These are phyloP conservation scores for Elsinoe arachidis DNA, from an alignment of 2,329 filamentous ascomycete genomes.

Conservation along the genomic window DNA sequence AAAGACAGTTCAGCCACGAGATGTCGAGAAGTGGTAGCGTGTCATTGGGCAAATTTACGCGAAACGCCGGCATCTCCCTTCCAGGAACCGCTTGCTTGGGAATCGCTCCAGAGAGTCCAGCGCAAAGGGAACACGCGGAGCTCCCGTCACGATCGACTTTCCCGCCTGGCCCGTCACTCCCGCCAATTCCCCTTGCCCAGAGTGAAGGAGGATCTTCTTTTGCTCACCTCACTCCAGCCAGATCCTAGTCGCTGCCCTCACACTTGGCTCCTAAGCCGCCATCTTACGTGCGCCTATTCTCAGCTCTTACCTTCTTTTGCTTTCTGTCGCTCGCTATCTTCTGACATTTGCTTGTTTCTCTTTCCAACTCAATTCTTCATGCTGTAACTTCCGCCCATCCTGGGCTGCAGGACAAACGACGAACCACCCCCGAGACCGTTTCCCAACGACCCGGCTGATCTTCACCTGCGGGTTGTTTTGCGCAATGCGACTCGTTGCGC, in stretches of 20 bases:
- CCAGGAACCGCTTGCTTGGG: neutral
- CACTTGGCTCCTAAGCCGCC: neutral
- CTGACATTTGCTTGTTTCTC: neutral
- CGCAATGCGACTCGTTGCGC: slow-evolving; percentile 9
- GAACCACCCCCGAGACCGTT: neutral
- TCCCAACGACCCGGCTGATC: slow-evolving; percentile 10
- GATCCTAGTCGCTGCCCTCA: neutral
- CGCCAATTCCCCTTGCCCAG: neutral
- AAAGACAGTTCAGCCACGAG: neutral
- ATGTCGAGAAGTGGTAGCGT: neutral
- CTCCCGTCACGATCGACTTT: neutral
- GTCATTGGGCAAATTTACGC: neutral
- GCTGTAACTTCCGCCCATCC: slow-evolving; percentile 3
- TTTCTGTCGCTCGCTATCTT: slow-evolving; percentile 1
- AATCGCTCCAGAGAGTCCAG: neutral
- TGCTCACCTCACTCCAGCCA: neutral
- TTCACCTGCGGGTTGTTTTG: slow-evolving; percentile 5
- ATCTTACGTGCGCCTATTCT: neutral
- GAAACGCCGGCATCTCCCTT: neutral
- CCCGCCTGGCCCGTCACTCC: neutral
- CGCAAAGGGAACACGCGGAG: neutral
- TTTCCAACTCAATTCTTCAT: slow-evolving; percentile 5
- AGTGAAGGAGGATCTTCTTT: neutral
- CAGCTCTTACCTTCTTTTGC: neutral
- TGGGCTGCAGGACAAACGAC: slow-evolving; percentile 8